A percentile compares a stretch with the other conserved stretches of the same genome.
These are phyloP conservation scores for Epichloe coenophiala DNA, from an alignment of 2,329 filamentous ascomycete species.

Conservation along the genomic window DNA sequence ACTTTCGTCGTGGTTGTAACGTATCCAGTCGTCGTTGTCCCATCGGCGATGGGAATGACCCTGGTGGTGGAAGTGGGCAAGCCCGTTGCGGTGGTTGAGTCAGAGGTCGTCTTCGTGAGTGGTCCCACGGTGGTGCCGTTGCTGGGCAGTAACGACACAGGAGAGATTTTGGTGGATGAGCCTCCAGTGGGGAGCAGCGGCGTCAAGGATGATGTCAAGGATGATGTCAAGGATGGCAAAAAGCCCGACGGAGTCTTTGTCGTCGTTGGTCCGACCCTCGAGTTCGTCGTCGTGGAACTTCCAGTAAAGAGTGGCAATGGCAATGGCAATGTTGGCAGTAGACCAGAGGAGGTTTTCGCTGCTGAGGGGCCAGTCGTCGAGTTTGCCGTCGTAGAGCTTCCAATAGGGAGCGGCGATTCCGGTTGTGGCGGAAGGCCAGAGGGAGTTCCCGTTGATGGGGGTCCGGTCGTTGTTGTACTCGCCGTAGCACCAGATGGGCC, in stretches of 20 bases:
- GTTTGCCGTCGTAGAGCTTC: neutral
- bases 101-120: constrained; percentile 5
- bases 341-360: neutral
- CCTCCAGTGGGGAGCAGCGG: neutral
- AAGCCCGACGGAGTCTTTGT: neutral
- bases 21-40: too few relatives aligned
- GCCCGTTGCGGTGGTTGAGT: neutral
- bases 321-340: neutral
- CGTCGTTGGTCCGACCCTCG: neutral
- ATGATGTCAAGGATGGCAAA: neutral
- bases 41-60: constrained; percentile 6
- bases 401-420: neutral
- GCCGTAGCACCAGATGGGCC: neutral
- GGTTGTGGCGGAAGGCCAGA: neutral
- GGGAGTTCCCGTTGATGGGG: neutral
- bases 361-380: neutral
- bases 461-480: neutral
- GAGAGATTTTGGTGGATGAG: neutral
- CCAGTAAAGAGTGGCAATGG: neutral
- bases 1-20: too few relatives aligned
- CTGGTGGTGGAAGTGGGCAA: neutral
- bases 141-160: neutral
- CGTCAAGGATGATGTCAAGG: neutral
- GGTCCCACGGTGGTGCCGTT: constrained; percentile 7
- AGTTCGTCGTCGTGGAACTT: neutral